These are phyloP conservation scores for Eremothecium gossypii DNA, from an alignment of 1,139 yeast species.

Conservation along the genomic window DNA sequence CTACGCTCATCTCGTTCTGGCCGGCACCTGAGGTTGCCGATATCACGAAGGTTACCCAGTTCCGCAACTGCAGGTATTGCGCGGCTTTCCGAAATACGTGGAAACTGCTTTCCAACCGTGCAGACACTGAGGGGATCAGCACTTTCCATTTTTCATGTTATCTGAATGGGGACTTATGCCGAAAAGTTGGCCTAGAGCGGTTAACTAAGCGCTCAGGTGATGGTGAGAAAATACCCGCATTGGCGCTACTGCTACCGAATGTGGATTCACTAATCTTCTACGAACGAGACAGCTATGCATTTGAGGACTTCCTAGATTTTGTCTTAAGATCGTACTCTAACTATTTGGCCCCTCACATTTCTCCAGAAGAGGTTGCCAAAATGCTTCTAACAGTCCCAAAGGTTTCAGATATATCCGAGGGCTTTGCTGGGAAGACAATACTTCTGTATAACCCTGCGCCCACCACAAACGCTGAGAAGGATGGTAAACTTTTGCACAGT, in stretches of 20 bases:
- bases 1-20: slow-evolving; percentile 55
- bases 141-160: slow-evolving; percentile 55
- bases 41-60: slow-evolving; percentile 30
- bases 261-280: no score
- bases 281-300: no score
- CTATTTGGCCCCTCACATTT: slow-evolving; percentile 32
- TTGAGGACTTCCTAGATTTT: slow-evolving; percentile 28
- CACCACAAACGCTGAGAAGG: no score
- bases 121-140: slow-evolving; percentile 34
- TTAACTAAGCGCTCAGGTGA: slow-evolving; percentile 20
- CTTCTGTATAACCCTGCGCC: no score
- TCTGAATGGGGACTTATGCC: slow-evolving; percentile 40
- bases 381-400: slow-evolving; percentile 5
- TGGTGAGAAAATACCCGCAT: slow-evolving; percentile 26
- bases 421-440: no score
- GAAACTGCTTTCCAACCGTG: slow-evolving; percentile 46
- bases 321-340: slow-evolving; percentile 31
- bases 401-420: no score
- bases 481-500: no score
- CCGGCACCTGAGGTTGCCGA: slow-evolving; percentile 42
- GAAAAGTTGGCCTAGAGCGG: slow-evolving; percentile 37
- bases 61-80: slow-evolving; percentile 42
- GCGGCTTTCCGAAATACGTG: slow-evolving; percentile 44
- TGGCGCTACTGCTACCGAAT: slow-evolving; percentile 35
- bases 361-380: slow-evolving; percentile 10